A percentile compares a stretch with the other conserved stretches of the same genome.
Evolutionary conservation across 768 basidiomycete species (phyloP).

Genomic region (Tricholomella constricta): DNA sequence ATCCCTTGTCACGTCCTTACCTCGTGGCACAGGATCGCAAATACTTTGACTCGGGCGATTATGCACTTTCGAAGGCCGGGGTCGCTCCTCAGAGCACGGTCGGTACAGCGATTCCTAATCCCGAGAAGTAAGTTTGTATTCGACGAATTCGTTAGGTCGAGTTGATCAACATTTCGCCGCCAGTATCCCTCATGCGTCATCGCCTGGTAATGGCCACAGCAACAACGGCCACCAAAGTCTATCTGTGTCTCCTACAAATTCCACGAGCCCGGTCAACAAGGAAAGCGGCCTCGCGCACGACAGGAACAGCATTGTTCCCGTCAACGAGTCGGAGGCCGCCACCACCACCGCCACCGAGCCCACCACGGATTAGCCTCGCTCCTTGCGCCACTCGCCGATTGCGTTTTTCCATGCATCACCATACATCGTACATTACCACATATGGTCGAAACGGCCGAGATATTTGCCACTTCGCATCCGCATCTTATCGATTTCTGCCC

Average conservation of each 20-base stretch:
- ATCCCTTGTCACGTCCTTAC: conserved; percentile 14
- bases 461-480: conserved; percentile 19
- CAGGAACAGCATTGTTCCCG: conserved; percentile 32
- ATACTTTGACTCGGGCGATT: conserved; percentile 99
- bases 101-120: conserved; percentile 97
- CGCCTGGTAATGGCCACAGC: conserved; percentile 50
- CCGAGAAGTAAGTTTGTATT: conserved; percentile 75
- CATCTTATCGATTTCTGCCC: conserved; percentile 24
- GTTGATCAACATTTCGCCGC: conserved; percentile 18
- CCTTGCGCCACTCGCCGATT: conserved; percentile 2
- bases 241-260: conserved; percentile 76
- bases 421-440: conserved; percentile 20
- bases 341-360: conserved; percentile 5
- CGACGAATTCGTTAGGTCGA: conserved; percentile 2
- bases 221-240: conserved; percentile 56
- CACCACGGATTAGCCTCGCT: conserved; percentile 16
- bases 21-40: conserved; percentile 79
- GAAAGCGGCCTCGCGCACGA: conserved; percentile 56
- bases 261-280: conserved; percentile 63
- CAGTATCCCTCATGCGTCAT: conserved; percentile 91
- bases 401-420: conserved; percentile 11
- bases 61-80: conserved; percentile 95
- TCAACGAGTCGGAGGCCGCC: conserved; percentile 23
- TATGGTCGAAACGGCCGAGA: conserved; percentile 15
- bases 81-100: conserved; percentile 85